phyloP scores from a whole-genome alignment of 495 filamentous ascomycete species.

The Aspergillus kassunensis region DNA sequence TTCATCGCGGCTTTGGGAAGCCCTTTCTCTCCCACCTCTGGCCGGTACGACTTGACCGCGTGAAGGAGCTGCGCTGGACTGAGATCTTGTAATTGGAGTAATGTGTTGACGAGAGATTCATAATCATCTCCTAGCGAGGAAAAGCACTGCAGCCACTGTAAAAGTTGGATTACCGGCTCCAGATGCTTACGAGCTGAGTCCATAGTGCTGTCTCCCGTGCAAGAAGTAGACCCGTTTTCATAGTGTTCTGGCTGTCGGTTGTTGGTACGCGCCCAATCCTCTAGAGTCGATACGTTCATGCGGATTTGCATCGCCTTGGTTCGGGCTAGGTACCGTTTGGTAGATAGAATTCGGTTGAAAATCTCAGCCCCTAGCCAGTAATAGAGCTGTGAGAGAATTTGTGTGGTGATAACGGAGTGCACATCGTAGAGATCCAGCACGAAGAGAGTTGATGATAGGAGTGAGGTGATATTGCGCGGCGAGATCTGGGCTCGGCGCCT shows the following conservation, averaged over 20 bases:
- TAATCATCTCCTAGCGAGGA: slow-evolving; percentile 93
- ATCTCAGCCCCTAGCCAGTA: slow-evolving; percentile 97
- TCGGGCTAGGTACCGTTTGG: slow-evolving; percentile 86
- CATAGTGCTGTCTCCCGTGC: slow-evolving; percentile 81
- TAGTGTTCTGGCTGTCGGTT: slow-evolving; percentile 95
- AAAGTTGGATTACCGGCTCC: slow-evolving; percentile 84
- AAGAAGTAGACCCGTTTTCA: slow-evolving; percentile 81
- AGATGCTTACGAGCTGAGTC: slow-evolving; percentile 81
- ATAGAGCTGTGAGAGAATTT: slow-evolving; percentile 87
- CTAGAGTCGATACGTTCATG: slow-evolving; percentile 93
- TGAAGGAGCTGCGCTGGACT: slow-evolving; percentile 89
- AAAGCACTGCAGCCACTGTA: slow-evolving; percentile 98
- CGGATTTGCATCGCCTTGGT: slow-evolving; percentile 99
- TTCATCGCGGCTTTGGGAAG: slow-evolving; percentile 82
- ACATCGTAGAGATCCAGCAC: slow-evolving; percentile 98
- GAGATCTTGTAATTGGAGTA: slow-evolving; percentile 81
- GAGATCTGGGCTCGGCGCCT: slow-evolving; percentile 86
- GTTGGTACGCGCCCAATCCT: slow-evolving; percentile 93
- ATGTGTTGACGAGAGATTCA: slow-evolving; percentile 78
- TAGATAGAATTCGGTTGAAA: slow-evolving; percentile 97
- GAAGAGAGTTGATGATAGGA: slow-evolving; percentile 94
- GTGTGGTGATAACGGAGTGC: slow-evolving; percentile 91
- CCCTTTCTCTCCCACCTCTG: slow-evolving; percentile 92
- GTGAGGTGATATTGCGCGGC: slow-evolving; percentile 92
- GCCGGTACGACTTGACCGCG: slow-evolving; percentile 84